A percentile compares a stretch with the other conserved stretches of the same genome.
Evolutionary conservation across 805 yeast genomes (phyloP).

Genomic region (Sugiyamaella lignohabitans): DNA sequence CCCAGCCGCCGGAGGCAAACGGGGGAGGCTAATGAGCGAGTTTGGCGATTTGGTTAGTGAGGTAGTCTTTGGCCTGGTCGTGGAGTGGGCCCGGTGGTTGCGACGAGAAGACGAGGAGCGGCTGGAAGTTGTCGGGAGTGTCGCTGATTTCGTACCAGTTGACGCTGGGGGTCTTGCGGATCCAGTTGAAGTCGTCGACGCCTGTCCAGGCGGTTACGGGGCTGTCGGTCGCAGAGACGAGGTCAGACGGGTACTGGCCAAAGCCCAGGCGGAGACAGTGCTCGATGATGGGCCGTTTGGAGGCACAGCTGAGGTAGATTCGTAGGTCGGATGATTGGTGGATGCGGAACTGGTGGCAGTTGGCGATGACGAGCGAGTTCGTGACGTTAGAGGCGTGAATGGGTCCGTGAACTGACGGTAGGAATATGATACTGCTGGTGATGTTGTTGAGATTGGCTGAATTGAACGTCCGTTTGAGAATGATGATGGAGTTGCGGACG

Average conservation of each 20-base stretch:
- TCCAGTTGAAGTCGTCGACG: slow-evolving; percentile 29
- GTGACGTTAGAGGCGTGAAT: slow-evolving; percentile 16
- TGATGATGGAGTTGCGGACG: slow-evolving; percentile 5
- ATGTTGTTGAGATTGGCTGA: slow-evolving; percentile 16
- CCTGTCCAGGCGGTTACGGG: slow-evolving; percentile 5
- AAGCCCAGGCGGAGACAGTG: slow-evolving; percentile 19
- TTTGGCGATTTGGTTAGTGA: too few species aligned
- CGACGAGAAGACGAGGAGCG: too few species aligned
- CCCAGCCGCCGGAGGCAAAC: too few species aligned
- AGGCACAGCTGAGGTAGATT: slow-evolving; percentile 23
- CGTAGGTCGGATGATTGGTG: slow-evolving; percentile 20
- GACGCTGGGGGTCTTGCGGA: slow-evolving; percentile 14
- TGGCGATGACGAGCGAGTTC: slow-evolving; percentile 16
- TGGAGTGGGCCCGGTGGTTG: too few species aligned
- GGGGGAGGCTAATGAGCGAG: too few species aligned
- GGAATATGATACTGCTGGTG: slow-evolving; percentile 16
- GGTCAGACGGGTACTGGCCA: slow-evolving; percentile 14
- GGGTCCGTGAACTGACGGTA: slow-evolving; percentile 21
- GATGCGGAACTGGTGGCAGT: slow-evolving; percentile 28
- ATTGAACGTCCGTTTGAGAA: background rate
- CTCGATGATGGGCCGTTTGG: slow-evolving; percentile 27
- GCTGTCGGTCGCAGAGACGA: background rate
- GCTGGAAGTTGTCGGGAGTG: background rate
- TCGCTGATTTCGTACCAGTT: slow-evolving; percentile 16
- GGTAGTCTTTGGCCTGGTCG: too few species aligned